These are phyloP conservation scores for Clarireedia monteithiana DNA, from an alignment of 2,329 filamentous ascomycete genomes.

Conservation along the genomic window DNA sequence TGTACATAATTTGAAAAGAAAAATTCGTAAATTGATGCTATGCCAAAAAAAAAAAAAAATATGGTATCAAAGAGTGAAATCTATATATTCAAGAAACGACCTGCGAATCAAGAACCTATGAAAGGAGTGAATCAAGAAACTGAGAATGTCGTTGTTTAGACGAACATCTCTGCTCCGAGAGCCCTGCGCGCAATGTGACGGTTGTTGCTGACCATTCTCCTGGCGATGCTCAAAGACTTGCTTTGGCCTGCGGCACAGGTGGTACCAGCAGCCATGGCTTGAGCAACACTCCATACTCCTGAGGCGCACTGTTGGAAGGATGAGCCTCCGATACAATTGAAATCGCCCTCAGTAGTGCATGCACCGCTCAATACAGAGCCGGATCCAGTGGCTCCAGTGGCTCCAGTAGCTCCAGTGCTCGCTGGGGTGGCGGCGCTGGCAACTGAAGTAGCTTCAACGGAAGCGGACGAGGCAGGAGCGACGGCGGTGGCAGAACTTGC, in stretches of 20 bases:
- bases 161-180: no score
- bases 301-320: slow-evolving; percentile 49
- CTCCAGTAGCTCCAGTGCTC: slow-evolving; percentile 17
- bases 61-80: no score
- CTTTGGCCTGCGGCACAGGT: slow-evolving; percentile 37
- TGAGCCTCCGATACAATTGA: slow-evolving; percentile 45
- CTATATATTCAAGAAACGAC: no score
- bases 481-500: slow-evolving; percentile 19
- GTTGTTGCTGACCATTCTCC: neutral
- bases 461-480: slow-evolving; percentile 12
- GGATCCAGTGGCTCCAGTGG: slow-evolving; percentile 3
- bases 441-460: neutral
- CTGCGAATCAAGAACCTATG: no score
- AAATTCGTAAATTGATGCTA: no score
- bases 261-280: slow-evolving; percentile 39
- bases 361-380: slow-evolving; percentile 28
- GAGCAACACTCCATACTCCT: slow-evolving; percentile 40
- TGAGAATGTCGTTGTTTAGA: no score
- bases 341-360: slow-evolving; percentile 43
- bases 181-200: no score
- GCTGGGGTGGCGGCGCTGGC: slow-evolving; percentile 16
- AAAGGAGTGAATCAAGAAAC: no score
- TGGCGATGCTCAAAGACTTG: slow-evolving; percentile 32
- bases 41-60: no score
- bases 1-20: no score